Conservation (phyloP, 805 yeast genomes). For the Teunomyces barrocoloradensis region DNA sequence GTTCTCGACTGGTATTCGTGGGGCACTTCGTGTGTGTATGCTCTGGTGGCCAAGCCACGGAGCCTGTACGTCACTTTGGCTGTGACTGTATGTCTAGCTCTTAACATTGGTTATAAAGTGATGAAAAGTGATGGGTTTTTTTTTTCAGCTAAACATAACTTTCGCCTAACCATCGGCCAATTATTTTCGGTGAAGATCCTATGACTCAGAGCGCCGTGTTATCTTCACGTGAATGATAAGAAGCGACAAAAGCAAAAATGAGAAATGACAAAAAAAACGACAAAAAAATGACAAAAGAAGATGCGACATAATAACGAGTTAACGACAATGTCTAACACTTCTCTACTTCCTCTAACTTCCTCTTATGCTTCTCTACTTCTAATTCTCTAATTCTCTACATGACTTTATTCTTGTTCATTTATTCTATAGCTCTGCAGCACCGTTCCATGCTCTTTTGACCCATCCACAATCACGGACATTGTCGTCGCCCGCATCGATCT, state of each 20-base stretch:
- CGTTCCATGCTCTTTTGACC: constrained; percentile 72
- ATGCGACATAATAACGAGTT: too few relatives aligned
- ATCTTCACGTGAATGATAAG: constrained; percentile 2
- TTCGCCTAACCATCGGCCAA: not conserved
- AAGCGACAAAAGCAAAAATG: not conserved
- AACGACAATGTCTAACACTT: too few relatives aligned
- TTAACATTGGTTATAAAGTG: constrained; percentile 11
- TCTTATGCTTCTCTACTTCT: too few relatives aligned
- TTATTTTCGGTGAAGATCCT: constrained; percentile 1
- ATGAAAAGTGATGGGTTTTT: not conserved
- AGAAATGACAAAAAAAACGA: too few relatives aligned
- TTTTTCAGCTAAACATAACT: not conserved
- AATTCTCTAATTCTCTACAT: not conserved
- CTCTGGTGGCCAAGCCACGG: constrained; percentile 32
- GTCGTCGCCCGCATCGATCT: constrained; percentile 50
- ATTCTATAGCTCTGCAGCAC: constrained; percentile 19
- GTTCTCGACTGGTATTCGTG: constrained; percentile 63
- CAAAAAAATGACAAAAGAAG: not conserved
- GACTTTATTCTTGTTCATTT: not conserved
- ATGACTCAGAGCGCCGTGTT: constrained; percentile 5
- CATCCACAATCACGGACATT: constrained; percentile 75
- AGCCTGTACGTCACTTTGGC: not conserved
- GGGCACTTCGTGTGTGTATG: constrained; percentile 45
- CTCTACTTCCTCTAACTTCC: too few relatives aligned
- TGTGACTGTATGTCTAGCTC: constrained; percentile 11